Conservation (phyloP, 164 flowering plant genomes). For the Kingdonia uniflora region DNA sequence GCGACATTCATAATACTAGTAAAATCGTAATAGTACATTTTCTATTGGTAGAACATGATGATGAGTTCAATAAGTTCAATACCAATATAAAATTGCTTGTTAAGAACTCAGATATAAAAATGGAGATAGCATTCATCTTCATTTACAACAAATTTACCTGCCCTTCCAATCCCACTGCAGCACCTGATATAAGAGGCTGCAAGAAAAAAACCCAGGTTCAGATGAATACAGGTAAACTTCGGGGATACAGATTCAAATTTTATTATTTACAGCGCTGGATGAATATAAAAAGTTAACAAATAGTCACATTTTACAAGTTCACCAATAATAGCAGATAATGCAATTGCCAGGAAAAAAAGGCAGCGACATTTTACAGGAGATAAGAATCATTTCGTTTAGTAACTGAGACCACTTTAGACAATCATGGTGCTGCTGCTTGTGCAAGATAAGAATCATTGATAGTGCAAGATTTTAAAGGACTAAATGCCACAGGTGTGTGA, state of each 20-base stretch:
- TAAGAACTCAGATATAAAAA: neutral
- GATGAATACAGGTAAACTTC: neutral
- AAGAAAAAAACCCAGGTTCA: slow-evolving; percentile 9
- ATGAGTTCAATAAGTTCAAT: neutral
- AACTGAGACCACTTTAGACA: no score
- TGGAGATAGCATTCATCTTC: neutral
- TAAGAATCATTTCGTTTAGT: no score
- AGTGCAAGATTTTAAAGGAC: no score
- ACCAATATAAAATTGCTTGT: neutral
- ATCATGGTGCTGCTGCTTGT: no score
- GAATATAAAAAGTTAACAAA: neutral
- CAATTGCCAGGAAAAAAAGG: no score
- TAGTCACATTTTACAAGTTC: neutral
- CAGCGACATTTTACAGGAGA: no score
- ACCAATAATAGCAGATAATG: no score
- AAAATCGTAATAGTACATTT: slow-evolving; percentile 1
- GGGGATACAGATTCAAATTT: no score
- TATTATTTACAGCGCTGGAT: no score
- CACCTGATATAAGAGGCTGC: slow-evolving; percentile 99
- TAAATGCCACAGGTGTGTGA: no score
- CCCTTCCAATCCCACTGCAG: slow-evolving; percentile 96
- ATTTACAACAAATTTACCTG: slow-evolving; percentile 42
- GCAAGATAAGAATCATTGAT: no score
- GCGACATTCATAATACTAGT: neutral
- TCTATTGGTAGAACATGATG: neutral